Conservation (phyloP, 75 land plant species). For the Cryptomeria japonica region DNA sequence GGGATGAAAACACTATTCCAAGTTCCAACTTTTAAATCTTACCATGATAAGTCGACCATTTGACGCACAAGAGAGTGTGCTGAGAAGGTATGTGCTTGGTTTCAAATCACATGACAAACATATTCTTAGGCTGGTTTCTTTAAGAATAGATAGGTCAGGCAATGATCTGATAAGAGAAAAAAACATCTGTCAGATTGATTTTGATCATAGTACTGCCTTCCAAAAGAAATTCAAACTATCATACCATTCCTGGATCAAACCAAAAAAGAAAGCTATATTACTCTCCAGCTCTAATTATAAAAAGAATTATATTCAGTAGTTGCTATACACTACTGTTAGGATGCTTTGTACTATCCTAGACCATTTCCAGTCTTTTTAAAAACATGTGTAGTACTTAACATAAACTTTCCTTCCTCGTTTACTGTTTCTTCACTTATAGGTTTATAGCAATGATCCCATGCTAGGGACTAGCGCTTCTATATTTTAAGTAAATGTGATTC, state of each 20-base stretch:
- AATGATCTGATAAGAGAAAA: slow-evolving; percentile 51
- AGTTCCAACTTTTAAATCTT: slow-evolving; percentile 9
- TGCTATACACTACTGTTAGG: not conserved
- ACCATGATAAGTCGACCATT: slow-evolving; percentile 79
- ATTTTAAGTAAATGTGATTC: too few species aligned
- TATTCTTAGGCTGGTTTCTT: slow-evolving; percentile 58
- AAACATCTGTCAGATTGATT: not conserved
- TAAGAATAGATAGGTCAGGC: slow-evolving; percentile 70
- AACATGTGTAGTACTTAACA: not conserved
- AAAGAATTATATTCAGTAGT: not conserved
- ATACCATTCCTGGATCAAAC: not conserved
- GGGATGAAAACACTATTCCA: not conserved
- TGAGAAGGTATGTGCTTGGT: slow-evolving; percentile 24
- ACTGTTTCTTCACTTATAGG: not conserved
- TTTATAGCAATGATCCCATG: too few species aligned
- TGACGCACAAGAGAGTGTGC: slow-evolving; percentile 40
- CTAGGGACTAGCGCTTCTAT: too few species aligned
- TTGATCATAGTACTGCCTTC: not conserved
- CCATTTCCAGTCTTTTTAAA: not conserved
- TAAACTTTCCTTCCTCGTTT: not conserved
- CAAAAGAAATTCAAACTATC: not conserved
- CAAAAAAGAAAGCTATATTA: not conserved
- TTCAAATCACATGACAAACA: slow-evolving; percentile 38
- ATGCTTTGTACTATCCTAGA: not conserved
- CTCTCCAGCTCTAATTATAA: not conserved